phyloP scores from a whole-genome alignment of 164 flowering plant genomes.

The Tinospora cordifolia region DNA sequence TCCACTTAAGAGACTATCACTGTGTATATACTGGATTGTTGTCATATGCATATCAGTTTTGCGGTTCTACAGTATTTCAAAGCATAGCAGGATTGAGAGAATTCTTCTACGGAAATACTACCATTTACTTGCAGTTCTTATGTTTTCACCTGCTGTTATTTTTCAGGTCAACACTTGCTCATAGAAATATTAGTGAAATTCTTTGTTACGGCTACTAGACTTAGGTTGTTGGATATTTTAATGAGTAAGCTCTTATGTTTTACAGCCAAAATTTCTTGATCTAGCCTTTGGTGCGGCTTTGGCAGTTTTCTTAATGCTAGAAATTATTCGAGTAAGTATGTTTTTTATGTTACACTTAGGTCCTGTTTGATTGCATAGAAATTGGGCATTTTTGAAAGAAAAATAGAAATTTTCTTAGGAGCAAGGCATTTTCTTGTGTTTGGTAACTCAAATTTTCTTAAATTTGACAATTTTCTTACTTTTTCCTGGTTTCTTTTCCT shows the following conservation, averaged over 20 bases:
- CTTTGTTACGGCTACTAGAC: background rate
- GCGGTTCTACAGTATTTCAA: slow-evolving; percentile 76
- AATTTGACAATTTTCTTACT: too few relatives aligned
- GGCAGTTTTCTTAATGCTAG: slow-evolving; percentile 77
- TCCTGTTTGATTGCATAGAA: too few relatives aligned
- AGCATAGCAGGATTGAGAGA: slow-evolving; percentile 78
- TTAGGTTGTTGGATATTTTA: background rate
- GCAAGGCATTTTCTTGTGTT: too few relatives aligned
- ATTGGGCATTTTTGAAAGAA: too few relatives aligned
- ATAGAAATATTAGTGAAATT: background rate
- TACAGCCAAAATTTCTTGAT: slow-evolving; percentile 81
- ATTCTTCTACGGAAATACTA: slow-evolving; percentile 94
- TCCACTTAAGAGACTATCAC: slow-evolving; percentile 57
- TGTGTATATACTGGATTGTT: slow-evolving; percentile 71
- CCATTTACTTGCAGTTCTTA: slow-evolving; percentile 86
- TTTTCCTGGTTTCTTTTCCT: too few relatives aligned
- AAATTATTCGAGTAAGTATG: slow-evolving; percentile 84
- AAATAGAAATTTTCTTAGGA: too few relatives aligned
- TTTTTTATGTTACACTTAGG: slow-evolving; percentile 1
- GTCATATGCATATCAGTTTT: slow-evolving; percentile 60
- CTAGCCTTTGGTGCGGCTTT: slow-evolving; percentile 94
- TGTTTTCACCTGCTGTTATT: slow-evolving; percentile 89
- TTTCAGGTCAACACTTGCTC: slow-evolving; percentile 48
- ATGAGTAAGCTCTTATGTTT: slow-evolving; percentile 8
- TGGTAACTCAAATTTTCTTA: too few relatives aligned